A percentile compares a stretch with the other conserved stretches of the same genome.
These are phyloP conservation scores for Plasmodium ovale DNA, from an alignment of 169 alveolate genomes.

Conservation along the genomic window DNA sequence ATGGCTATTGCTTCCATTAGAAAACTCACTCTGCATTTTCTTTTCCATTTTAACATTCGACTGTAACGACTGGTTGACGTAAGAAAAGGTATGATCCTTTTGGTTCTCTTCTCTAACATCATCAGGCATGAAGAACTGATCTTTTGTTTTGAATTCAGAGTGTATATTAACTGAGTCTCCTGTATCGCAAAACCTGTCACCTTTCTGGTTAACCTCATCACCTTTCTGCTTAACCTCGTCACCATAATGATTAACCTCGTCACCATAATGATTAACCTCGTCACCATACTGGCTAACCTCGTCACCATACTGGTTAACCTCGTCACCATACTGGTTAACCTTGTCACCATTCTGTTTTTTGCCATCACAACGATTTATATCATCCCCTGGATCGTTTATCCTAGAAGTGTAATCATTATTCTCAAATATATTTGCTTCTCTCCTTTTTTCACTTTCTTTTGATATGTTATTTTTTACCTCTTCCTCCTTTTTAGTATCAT, in stretches of 20 bases:
- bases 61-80: background rate
- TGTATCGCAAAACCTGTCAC: background rate
- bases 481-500: background rate
- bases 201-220: too few species aligned
- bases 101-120: background rate
- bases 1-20: background rate
- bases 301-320: background rate
- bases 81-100: background rate
- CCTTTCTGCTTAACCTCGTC: too few species aligned
- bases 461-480: background rate
- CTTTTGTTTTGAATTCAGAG: conserved; percentile 2
- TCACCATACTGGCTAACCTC: background rate
- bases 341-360: background rate
- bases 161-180: background rate
- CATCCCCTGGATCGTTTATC: background rate
- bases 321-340: background rate
- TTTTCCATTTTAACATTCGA: background rate
- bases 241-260: background rate
- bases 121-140: background rate
- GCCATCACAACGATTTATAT: background rate
- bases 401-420: background rate
- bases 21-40: background rate
- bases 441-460: background rate
- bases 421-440: background rate
- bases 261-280: background rate